Percentiles rank a stretch among this genome's conserved stretches.
Evolutionary conservation across 2,329 filamentous ascomycete genomes (phyloP).

Genomic region (Fusarium tupiense): DNA sequence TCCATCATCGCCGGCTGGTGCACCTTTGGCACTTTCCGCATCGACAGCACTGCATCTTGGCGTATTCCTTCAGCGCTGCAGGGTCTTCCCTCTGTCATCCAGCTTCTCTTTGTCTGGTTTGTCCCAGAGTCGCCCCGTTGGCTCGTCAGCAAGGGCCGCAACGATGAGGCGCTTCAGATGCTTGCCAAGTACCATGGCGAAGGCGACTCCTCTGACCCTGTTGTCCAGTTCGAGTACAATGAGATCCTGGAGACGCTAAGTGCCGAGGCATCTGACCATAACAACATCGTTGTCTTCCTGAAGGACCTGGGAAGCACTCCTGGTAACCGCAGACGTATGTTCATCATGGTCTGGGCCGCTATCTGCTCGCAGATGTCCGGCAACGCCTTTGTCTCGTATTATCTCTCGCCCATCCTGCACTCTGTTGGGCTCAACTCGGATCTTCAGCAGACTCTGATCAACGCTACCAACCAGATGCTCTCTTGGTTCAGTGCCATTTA

Average conservation of each 20-base stretch:
- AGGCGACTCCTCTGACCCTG: not conserved
- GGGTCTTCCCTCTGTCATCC: not conserved
- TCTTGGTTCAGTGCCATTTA: conserved; percentile 1
- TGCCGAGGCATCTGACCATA: not conserved
- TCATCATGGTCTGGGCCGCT: not conserved
- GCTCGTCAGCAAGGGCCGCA: not conserved
- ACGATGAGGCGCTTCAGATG: not conserved
- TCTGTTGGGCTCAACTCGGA: not conserved
- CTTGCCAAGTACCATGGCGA: not conserved
- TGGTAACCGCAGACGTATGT: not conserved
- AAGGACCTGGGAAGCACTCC: not conserved
- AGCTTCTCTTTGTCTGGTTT: not conserved
- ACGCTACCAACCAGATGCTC: not conserved
- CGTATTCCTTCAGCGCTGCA: not conserved
- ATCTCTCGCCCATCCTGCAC: not conserved
- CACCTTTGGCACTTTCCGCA: not conserved
- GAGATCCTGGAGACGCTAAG: not conserved
- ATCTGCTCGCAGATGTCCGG: conserved; percentile 1
- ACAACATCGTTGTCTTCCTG: not conserved
- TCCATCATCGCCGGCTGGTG: not conserved
- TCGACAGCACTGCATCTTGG: not conserved
- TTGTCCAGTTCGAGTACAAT: not conserved
- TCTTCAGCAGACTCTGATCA: conserved; percentile 2
- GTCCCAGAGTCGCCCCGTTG: not conserved
- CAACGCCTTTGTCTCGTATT: not conserved